phyloP scores from a whole-genome alignment of 495 filamentous ascomycete genomes.

The Platismatia glauca region DNA sequence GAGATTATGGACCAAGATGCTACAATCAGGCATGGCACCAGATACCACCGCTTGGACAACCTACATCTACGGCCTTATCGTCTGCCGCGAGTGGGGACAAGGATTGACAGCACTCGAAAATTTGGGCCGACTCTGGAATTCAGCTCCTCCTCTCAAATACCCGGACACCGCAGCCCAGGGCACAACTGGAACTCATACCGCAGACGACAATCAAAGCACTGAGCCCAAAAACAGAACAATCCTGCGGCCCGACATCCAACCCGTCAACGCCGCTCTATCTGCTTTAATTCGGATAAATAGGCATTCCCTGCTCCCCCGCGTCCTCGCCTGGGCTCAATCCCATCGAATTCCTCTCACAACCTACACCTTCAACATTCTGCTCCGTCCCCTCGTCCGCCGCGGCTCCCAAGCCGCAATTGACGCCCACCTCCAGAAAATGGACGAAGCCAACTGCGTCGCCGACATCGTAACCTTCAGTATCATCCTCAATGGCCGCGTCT shows the following conservation, averaged over 20 bases:
- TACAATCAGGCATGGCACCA: conserved; percentile 40
- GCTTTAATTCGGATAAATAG: conserved; percentile 40
- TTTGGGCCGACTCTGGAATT: conserved; percentile 48
- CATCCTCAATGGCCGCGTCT: conserved; percentile 42
- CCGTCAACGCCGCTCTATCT: conserved; percentile 53
- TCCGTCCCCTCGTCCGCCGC: conserved; percentile 44
- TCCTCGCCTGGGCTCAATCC: conserved; percentile 50
- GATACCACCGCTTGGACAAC: conserved; percentile 53
- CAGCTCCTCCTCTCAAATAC: conserved; percentile 17
- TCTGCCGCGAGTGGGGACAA: conserved; percentile 33
- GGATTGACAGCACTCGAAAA: conserved; percentile 51
- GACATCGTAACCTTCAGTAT: conserved; percentile 48
- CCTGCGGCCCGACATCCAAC: conserved; percentile 44
- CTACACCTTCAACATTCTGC: conserved; percentile 60
- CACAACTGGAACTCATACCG: neutral
- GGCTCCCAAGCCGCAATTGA: conserved; percentile 31
- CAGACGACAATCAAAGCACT: neutral
- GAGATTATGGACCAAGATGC: conserved; percentile 50
- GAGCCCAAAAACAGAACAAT: conserved; percentile 32
- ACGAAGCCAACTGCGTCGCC: conserved; percentile 32
- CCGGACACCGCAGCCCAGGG: conserved; percentile 7
- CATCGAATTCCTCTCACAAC: conserved; percentile 52
- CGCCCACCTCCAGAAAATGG: conserved; percentile 42
- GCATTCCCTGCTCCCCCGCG: conserved; percentile 32
- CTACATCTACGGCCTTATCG: conserved; percentile 51